These are phyloP conservation scores for Penicillium digitatum DNA, from an alignment of 2,329 filamentous ascomycete species.

Conservation along the genomic window DNA sequence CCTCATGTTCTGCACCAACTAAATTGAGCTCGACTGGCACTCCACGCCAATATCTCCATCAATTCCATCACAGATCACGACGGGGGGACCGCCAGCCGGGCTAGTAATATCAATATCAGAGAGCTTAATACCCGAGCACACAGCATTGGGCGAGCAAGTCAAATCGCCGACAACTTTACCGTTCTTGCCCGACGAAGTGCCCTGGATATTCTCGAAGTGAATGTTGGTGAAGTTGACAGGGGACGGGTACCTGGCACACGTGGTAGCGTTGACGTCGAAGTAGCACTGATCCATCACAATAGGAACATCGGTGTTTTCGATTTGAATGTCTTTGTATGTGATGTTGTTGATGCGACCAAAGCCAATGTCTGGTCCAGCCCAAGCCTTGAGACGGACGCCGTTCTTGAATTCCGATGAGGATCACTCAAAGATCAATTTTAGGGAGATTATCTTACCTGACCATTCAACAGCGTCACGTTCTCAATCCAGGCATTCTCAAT, in stretches of 20 bases:
- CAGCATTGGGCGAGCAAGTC: constrained; percentile 55
- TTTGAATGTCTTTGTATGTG: constrained; percentile 59
- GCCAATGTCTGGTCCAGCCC: constrained; percentile 56
- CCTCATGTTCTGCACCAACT: not conserved
- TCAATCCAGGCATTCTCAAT: constrained; percentile 57
- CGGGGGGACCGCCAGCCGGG: constrained; percentile 44
- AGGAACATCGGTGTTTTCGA: constrained; percentile 56
- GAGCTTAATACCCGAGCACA: constrained; percentile 55
- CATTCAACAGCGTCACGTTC: constrained; percentile 56
- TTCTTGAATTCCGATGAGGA: constrained; percentile 41
- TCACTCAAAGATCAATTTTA: not conserved
- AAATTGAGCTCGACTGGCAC: constrained; percentile 27
- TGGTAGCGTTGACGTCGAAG: constrained; percentile 53
- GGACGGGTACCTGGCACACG: constrained; percentile 53
- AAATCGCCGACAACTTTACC: constrained; percentile 54
- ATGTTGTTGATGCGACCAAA: constrained; percentile 61
- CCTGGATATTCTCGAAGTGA: constrained; percentile 56
- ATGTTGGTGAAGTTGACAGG: constrained; percentile 58
- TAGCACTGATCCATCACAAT: constrained; percentile 61
- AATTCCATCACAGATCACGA: constrained; percentile 52
- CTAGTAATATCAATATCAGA: constrained; percentile 54
- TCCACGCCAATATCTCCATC: constrained; percentile 41
- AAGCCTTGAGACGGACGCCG: constrained; percentile 58
- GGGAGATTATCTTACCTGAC: constrained; percentile 30
- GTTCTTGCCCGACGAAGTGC: constrained; percentile 54